Conservation (phyloP, 371 early-diverging fungal genomes). For the Nematocida sp. region DNA sequence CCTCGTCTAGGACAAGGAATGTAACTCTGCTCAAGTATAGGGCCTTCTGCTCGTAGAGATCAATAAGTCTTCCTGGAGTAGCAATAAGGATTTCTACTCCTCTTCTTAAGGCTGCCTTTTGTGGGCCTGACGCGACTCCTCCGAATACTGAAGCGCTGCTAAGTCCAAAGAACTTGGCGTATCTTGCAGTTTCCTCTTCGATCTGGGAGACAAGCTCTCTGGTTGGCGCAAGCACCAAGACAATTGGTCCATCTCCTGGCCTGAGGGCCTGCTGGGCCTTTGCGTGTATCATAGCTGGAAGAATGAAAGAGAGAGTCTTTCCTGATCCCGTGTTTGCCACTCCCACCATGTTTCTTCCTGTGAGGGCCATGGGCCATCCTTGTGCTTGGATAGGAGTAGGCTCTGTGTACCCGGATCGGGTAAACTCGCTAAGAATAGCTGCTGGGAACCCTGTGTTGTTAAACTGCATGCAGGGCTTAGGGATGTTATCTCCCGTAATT, state of each 20-base stretch:
- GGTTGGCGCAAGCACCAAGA: constrained; percentile 92
- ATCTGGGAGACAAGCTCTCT: constrained; percentile 80
- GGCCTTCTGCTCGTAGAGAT: constrained; percentile 73
- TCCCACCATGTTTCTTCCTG: constrained; percentile 93
- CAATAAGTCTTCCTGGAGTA: constrained; percentile 95
- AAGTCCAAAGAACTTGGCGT: constrained; percentile 71
- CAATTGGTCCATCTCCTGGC: constrained; percentile 92
- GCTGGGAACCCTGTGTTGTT: constrained; percentile 72
- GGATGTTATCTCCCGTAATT: constrained; percentile 69
- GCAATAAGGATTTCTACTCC: constrained; percentile 96
- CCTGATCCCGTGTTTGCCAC: constrained; percentile 96
- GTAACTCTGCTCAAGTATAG: constrained; percentile 87
- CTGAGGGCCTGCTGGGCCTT: constrained; percentile 84
- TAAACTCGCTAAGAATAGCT: constrained; percentile 76
- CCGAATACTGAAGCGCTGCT: constrained; percentile 89
- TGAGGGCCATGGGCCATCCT: constrained; percentile 97
- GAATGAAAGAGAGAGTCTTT: constrained; percentile 87
- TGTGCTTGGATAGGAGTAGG: constrained; percentile 97
- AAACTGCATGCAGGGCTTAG: constrained; percentile 75
- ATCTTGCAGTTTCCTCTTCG: constrained; percentile 63
- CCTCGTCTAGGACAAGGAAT: constrained; percentile 93
- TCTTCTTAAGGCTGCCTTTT: constrained; percentile 78
- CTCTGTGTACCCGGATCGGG: constrained; percentile 74
- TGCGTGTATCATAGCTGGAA: constrained; percentile 95
- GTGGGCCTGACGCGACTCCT: constrained; percentile 85